Percentiles rank a stretch among this genome's conserved stretches.
Conservation (phyloP, 2,329 filamentous ascomycete genomes). For the Pyricularia sp. region DNA sequence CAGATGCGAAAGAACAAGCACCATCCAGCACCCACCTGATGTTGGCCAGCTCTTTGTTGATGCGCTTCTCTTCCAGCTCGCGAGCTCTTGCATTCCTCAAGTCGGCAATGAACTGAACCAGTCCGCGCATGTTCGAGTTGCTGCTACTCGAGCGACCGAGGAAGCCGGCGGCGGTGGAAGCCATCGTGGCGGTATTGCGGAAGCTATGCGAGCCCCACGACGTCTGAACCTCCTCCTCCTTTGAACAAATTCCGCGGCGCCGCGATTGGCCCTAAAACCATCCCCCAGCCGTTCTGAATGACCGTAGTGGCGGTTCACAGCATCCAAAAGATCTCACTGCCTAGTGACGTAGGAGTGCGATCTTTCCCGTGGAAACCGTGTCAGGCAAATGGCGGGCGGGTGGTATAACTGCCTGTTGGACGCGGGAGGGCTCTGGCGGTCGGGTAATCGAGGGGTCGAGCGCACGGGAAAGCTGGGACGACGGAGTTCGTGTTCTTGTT, state of each 20-base stretch:
- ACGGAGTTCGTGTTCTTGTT: neutral
- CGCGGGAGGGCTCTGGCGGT: neutral
- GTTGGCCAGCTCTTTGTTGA: slow-evolving; percentile 98
- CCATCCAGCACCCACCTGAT: slow-evolving; percentile 53
- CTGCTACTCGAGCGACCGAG: slow-evolving; percentile 56
- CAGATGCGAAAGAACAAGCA: slow-evolving; percentile 7
- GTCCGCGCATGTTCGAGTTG: slow-evolving; percentile 64
- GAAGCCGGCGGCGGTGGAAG: slow-evolving; percentile 49
- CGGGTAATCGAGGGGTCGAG: neutral
- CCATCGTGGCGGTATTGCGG: slow-evolving; percentile 30
- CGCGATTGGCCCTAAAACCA: neutral
- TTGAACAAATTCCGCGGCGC: neutral
- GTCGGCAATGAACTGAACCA: slow-evolving; percentile 98
- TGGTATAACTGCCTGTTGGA: neutral
- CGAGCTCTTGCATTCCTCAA: slow-evolving; percentile 88
- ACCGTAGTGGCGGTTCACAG: neutral
- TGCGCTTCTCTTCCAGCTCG: slow-evolving; percentile 95
- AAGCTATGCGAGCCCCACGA: neutral
- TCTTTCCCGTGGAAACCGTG: neutral
- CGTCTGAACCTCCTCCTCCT: neutral
- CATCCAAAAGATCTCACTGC: neutral
- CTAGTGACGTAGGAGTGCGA: neutral
- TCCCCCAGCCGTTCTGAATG: neutral
- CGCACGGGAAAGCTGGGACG: neutral
- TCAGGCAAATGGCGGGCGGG: neutral